Evolutionary conservation across 2,329 filamentous ascomycete species (phyloP).

Genomic region (Cercospora sp.): DNA sequence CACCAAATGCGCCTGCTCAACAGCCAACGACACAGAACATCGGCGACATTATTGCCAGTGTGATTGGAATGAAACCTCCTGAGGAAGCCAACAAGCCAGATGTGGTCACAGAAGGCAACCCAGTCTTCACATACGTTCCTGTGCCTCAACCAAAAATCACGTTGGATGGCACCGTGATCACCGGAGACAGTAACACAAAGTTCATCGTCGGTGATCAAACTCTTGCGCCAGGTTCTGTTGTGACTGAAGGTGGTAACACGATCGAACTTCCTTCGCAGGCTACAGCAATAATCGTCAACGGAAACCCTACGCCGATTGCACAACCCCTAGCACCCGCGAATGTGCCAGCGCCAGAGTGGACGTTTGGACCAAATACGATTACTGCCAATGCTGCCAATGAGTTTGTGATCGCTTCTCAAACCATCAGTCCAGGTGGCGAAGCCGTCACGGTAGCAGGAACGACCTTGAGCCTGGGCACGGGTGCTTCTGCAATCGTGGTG

Average conservation of each 20-base stretch:
- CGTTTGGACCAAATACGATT: constrained; percentile 19
- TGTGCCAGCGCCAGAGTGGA: constrained; percentile 12
- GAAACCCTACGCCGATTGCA: constrained; percentile 7
- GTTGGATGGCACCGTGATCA: constrained; percentile 19
- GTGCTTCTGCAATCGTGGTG: constrained; percentile 1
- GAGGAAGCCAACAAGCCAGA: neutral
- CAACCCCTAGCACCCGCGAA: neutral
- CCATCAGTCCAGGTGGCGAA: constrained; percentile 11
- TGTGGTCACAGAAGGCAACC: neutral
- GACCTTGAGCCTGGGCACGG: neutral
- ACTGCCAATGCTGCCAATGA: constrained; percentile 17
- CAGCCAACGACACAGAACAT: constrained; percentile 1
- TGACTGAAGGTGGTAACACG: constrained; percentile 14
- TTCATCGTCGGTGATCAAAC: constrained; percentile 12
- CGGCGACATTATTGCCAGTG: constrained; percentile 13
- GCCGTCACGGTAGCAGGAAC: constrained; percentile 8
- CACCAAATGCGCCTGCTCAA: neutral
- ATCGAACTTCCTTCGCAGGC: constrained; percentile 35
- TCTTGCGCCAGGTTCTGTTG: neutral
- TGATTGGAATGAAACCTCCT: constrained; percentile 11
- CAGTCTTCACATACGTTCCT: neutral
- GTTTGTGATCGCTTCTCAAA: constrained; percentile 18
- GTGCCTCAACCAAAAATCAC: constrained; percentile 7
- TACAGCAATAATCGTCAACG: constrained; percentile 16
- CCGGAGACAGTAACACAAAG: constrained; percentile 7